Conservation (phyloP, 1,139 yeast genomes). For the Candida tropicalis region DNA sequence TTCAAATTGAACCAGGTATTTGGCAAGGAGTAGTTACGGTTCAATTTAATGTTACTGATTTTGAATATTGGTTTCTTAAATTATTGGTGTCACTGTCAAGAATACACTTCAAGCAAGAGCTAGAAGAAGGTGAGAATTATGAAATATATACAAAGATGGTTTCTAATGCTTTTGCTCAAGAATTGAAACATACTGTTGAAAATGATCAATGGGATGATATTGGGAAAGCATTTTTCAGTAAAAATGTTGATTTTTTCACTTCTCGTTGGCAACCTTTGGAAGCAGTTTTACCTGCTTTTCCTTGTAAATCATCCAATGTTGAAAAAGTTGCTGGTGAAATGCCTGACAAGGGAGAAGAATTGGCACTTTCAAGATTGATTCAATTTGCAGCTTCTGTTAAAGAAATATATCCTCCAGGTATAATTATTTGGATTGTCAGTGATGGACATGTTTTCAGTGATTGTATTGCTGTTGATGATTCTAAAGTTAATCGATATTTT, state of each 20-base stretch:
- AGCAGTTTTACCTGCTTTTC: constrained; percentile 65
- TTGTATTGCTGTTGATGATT: constrained; percentile 58
- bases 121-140: constrained; percentile 5
- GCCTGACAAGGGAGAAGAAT: constrained; percentile 53
- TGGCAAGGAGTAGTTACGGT: constrained; percentile 32
- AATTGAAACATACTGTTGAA: constrained; percentile 49
- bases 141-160: constrained; percentile 22
- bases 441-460: constrained; percentile 71
- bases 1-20: constrained; percentile 5
- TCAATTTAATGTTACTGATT: constrained; percentile 22
- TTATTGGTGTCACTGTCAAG: constrained; percentile 24
- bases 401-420: constrained; percentile 54
- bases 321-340: constrained; percentile 52
- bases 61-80: constrained; percentile 39
- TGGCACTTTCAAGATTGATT: constrained; percentile 38
- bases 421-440: constrained; percentile 58
- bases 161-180: constrained; percentile 37
- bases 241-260: constrained; percentile 50
- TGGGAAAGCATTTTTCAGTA: constrained; percentile 45
- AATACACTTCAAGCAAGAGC: constrained; percentile 11
- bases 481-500: constrained; percentile 51
- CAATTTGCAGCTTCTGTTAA: constrained; percentile 34
- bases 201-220: constrained; percentile 52
- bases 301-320: constrained; percentile 60
- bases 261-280: constrained; percentile 49